phyloP scores from a whole-genome alignment of 2,329 filamentous ascomycete species.

The Alternaria brassicae region DNA sequence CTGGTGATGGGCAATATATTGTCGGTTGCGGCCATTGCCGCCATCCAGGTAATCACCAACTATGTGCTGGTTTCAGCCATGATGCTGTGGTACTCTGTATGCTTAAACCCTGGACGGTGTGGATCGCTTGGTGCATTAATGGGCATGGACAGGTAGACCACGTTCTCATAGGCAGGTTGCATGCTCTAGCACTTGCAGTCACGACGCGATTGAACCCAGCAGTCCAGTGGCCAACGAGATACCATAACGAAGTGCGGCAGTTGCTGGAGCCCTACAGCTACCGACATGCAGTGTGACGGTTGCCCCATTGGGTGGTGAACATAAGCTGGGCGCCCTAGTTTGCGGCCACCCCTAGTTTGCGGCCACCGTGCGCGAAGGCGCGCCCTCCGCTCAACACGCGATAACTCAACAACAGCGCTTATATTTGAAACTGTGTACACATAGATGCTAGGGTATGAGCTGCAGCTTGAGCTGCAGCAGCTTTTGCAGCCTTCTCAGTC shows the following conservation, averaged over 20 bases:
- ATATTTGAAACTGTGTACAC: too few species aligned
- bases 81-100: slow-evolving; percentile 5
- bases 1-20: slow-evolving; percentile 13
- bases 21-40: slow-evolving; percentile 11
- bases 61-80: slow-evolving; percentile 7
- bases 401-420: too few species aligned
- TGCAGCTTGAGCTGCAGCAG: too few species aligned
- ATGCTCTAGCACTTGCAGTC: not conserved
- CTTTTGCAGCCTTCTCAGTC: too few species aligned
- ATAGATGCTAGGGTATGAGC: too few species aligned
- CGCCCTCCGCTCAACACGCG: too few species aligned
- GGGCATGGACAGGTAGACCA: not conserved
- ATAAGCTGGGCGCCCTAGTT: too few species aligned
- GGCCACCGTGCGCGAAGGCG: too few species aligned
- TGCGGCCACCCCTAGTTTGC: too few species aligned
- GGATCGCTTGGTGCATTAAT: not conserved
- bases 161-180: not conserved
- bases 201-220: not conserved
- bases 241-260: not conserved
- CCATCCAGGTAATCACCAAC: not conserved
- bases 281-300: slow-evolving; percentile 11
- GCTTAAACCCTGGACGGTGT: slow-evolving; percentile 1
- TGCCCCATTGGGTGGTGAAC: not conserved
- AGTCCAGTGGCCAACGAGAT: not conserved
- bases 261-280: slow-evolving; percentile 2